phyloP scores from a whole-genome alignment of 345 rosid genomes.

The Erodium maritimum region DNA sequence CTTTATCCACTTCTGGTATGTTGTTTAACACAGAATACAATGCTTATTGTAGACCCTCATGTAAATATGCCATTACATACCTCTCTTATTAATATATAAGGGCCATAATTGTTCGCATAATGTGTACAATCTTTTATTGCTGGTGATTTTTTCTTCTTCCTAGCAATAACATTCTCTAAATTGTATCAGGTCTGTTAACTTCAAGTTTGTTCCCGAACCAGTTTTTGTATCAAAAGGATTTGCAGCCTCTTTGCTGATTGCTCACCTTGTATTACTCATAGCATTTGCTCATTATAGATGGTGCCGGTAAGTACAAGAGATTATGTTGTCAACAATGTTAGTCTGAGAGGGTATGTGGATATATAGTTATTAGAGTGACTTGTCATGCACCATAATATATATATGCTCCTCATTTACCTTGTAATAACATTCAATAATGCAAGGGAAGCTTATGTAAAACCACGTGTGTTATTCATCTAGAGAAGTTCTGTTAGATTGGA shows the following conservation, averaged over 20 bases:
- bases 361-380: no score
- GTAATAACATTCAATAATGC: background rate
- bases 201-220: slow-evolving; percentile 84
- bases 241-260: slow-evolving; percentile 61
- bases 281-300: slow-evolving; percentile 70
- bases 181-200: slow-evolving; percentile 87
- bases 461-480: background rate
- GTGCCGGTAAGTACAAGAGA: slow-evolving; percentile 74
- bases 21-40: slow-evolving; percentile 4
- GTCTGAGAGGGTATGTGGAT: background rate
- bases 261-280: slow-evolving; percentile 53
- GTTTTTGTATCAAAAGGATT: slow-evolving; percentile 79
- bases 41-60: background rate
- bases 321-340: background rate
- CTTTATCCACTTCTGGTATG: slow-evolving; percentile 90
- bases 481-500: background rate
- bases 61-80: background rate
- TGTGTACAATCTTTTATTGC: no score
- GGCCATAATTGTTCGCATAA: no score
- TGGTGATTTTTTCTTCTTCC: background rate
- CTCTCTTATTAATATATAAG: no score
- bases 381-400: background rate
- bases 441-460: background rate
- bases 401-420: background rate
- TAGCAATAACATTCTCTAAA: slow-evolving; percentile 8